Percentiles rank a stretch among this genome's conserved stretches.
Conservation (phyloP, 2,329 filamentous ascomycete species). For the Aspergillus arachidicola region DNA sequence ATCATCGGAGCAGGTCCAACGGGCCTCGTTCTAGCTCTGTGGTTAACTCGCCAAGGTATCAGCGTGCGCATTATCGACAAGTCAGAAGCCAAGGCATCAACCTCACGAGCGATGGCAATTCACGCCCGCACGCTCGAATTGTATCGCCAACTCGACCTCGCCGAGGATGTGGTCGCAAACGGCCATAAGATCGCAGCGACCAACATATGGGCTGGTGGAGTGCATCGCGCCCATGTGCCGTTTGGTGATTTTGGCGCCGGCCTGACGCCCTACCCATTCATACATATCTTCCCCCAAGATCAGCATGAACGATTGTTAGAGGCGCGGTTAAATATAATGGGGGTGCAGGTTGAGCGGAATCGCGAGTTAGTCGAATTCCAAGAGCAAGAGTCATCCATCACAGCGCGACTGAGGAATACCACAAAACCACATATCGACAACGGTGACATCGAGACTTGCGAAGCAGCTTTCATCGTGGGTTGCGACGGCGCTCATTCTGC, state of each 20-base stretch:
- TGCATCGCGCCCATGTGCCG: conserved; percentile 25
- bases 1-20: conserved; percentile 52
- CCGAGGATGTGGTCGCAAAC: conserved; percentile 37
- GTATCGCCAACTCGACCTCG: conserved; percentile 49
- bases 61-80: conserved; percentile 54
- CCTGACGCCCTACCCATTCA: conserved; percentile 34
- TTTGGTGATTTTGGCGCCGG: conserved; percentile 27
- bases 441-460: conserved; percentile 30
- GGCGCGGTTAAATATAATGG: conserved; percentile 26
- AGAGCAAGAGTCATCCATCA: conserved; percentile 26
- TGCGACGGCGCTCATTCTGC: conserved; percentile 57
- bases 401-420: conserved; percentile 21
- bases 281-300: conserved; percentile 32
- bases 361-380: conserved; percentile 29
- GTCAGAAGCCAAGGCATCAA: conserved; percentile 36
- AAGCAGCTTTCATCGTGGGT: conserved; percentile 50
- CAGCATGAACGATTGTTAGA: conserved; percentile 34
- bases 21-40: conserved; percentile 48
- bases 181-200: conserved; percentile 44
- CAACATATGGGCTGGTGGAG: conserved; percentile 37
- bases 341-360: conserved; percentile 31
- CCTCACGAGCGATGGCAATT: conserved; percentile 47
- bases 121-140: conserved; percentile 56
- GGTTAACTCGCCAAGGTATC: conserved; percentile 51
- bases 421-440: neutral